Percentiles rank a stretch among this genome's conserved stretches.
These are phyloP conservation scores for Graphiopsis chlorocephala DNA, from an alignment of 2,329 filamentous ascomycete species.

Conservation along the genomic window DNA sequence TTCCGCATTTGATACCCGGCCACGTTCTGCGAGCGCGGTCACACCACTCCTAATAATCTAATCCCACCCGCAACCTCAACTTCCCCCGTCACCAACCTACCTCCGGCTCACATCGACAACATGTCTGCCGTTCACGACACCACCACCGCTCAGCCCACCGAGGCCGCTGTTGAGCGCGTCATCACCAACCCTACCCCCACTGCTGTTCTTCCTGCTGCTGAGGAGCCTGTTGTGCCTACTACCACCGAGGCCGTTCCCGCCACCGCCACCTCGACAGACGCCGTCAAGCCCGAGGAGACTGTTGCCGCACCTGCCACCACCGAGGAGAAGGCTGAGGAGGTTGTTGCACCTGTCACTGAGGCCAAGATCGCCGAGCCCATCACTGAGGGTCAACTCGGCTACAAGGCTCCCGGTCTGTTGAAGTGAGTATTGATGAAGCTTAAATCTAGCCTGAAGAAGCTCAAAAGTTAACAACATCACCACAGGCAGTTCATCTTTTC, in stretches of 20 bases:
- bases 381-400: slow-evolving; percentile 79
- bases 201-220: slow-evolving; percentile 7
- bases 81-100: not conserved
- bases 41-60: slow-evolving; percentile 14
- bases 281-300: slow-evolving; percentile 17
- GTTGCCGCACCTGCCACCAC: slow-evolving; percentile 27
- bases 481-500: slow-evolving; percentile 79
- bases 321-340: slow-evolving; percentile 37
- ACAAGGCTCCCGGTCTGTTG: slow-evolving; percentile 85
- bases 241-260: slow-evolving; percentile 32
- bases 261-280: slow-evolving; percentile 36
- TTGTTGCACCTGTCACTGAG: slow-evolving; percentile 41
- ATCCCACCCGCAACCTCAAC: slow-evolving; percentile 1
- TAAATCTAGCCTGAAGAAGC: slow-evolving; percentile 19
- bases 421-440: slow-evolving; percentile 63
- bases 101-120: not conserved
- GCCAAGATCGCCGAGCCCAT: slow-evolving; percentile 61
- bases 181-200: slow-evolving; percentile 14
- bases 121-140: slow-evolving; percentile 30
- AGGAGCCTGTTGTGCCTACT: slow-evolving; percentile 7
- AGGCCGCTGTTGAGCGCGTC: slow-evolving; percentile 13
- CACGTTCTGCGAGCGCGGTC: slow-evolving; percentile 16
- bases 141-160: slow-evolving; percentile 6
- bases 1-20: slow-evolving; percentile 16
- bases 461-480: slow-evolving; percentile 13